Percentiles rank a stretch among this genome's conserved stretches.
phyloP scores from a whole-genome alignment of 768 basidiomycete species.

The Vishniacozyma victoriae region DNA sequence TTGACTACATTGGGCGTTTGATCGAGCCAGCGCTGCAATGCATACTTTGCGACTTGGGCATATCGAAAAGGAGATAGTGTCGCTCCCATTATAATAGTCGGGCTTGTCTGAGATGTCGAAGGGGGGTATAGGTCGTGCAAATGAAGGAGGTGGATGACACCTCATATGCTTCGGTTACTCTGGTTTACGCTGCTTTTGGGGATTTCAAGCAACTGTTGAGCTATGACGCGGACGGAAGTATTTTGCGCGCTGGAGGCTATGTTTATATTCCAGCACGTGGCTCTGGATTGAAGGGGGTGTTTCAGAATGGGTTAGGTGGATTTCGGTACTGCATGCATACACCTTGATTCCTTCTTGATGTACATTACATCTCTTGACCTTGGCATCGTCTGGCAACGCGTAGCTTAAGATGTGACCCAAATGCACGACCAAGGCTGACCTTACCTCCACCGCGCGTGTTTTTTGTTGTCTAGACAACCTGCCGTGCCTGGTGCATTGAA shows the following conservation, averaged over 20 bases:
- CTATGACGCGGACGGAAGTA: not conserved
- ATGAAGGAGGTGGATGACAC: not conserved
- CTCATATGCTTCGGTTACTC: not conserved
- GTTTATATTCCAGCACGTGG: too few species aligned
- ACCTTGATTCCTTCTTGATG: too few species aligned
- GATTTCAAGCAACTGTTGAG: not conserved
- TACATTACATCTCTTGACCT: too few species aligned
- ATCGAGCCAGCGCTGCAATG: slow-evolving; percentile 30
- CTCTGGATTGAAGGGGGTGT: too few species aligned
- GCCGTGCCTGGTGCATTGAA: too few species aligned
- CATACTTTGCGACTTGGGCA: slow-evolving; percentile 38
- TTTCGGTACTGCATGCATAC: too few species aligned
- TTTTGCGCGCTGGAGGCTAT: not conserved
- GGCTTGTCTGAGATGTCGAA: not conserved
- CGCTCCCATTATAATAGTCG: slow-evolving; percentile 2
- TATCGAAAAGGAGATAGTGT: slow-evolving; percentile 44
- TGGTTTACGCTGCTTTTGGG: not conserved
- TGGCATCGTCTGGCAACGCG: too few species aligned
- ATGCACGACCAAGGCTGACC: too few species aligned
- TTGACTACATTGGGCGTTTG: slow-evolving; percentile 8
- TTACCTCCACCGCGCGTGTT: too few species aligned
- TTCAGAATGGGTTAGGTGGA: too few species aligned
- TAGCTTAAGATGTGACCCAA: too few species aligned
- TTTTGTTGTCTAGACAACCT: too few species aligned
- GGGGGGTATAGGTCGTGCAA: not conserved